These are phyloP conservation scores for Calonectria multiphialidica DNA, from an alignment of 2,329 filamentous ascomycete species.

Conservation along the genomic window DNA sequence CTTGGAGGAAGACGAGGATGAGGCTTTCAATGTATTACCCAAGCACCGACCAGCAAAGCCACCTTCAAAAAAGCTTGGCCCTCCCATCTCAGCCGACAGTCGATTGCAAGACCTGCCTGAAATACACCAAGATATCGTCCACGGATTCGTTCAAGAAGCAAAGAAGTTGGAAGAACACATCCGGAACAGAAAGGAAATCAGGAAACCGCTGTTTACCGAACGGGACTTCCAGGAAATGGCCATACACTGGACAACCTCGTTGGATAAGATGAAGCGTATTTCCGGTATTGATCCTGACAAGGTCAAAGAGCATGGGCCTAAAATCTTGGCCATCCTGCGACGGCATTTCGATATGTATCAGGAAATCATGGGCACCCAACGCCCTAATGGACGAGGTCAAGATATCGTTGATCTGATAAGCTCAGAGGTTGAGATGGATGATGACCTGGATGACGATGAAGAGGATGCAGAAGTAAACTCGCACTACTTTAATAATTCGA, in stretches of 20 bases:
- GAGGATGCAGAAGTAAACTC: constrained; percentile 54
- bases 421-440: constrained; percentile 54
- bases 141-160: constrained; percentile 74
- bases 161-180: constrained; percentile 71
- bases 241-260: constrained; percentile 72
- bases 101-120: constrained; percentile 67
- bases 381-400: constrained; percentile 35
- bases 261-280: constrained; percentile 73
- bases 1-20: constrained; percentile 46
- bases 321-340: constrained; percentile 70
- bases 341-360: constrained; percentile 60
- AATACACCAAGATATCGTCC: constrained; percentile 73
- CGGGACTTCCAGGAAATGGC: constrained; percentile 79
- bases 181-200: constrained; percentile 68
- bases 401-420: constrained; percentile 69
- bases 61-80: constrained; percentile 53
- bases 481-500: constrained; percentile 57
- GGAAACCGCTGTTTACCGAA: constrained; percentile 75
- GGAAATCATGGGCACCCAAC: constrained; percentile 60
- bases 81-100: constrained; percentile 70
- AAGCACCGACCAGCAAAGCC: constrained; percentile 53
- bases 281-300: constrained; percentile 72
- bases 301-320: constrained; percentile 70
- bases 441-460: constrained; percentile 52
- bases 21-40: constrained; percentile 61